These are phyloP conservation scores for Lepidium aucheri DNA, from an alignment of 345 rosid genomes.

Conservation along the genomic window DNA sequence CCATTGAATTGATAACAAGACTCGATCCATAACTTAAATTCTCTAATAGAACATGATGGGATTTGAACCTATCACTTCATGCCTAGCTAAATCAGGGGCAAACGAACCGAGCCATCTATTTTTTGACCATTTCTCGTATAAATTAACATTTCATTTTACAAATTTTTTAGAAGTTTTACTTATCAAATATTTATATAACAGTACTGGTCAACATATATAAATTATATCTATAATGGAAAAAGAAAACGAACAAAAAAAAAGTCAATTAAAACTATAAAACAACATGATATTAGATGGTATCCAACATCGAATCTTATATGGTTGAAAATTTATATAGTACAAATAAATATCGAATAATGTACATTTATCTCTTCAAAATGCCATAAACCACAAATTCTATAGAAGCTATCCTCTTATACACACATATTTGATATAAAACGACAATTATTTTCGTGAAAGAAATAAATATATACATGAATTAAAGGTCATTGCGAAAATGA, in stretches of 20 bases:
- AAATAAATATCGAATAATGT: background rate
- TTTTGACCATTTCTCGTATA: too few species aligned
- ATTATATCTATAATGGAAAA: background rate
- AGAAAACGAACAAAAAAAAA: background rate
- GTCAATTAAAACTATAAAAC: background rate
- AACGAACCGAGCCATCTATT: too few species aligned
- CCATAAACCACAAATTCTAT: conserved; percentile 4
- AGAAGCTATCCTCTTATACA: background rate
- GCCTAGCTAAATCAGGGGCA: too few species aligned
- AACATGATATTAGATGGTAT: background rate
- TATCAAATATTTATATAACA: background rate
- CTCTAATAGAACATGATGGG: too few species aligned
- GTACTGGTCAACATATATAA: background rate
- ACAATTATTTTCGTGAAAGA: background rate
- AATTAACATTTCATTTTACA: too few species aligned
- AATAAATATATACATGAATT: background rate
- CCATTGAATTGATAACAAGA: too few species aligned
- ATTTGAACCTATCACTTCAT: too few species aligned
- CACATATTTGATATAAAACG: background rate
- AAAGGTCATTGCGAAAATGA: background rate
- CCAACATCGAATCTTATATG: background rate
- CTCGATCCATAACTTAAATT: too few species aligned
- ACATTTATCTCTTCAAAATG: background rate
- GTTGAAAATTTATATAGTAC: background rate
- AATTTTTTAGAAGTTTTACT: background rate